Conservation (phyloP, 345 rosid genomes). For the Camelina sativa region DNA sequence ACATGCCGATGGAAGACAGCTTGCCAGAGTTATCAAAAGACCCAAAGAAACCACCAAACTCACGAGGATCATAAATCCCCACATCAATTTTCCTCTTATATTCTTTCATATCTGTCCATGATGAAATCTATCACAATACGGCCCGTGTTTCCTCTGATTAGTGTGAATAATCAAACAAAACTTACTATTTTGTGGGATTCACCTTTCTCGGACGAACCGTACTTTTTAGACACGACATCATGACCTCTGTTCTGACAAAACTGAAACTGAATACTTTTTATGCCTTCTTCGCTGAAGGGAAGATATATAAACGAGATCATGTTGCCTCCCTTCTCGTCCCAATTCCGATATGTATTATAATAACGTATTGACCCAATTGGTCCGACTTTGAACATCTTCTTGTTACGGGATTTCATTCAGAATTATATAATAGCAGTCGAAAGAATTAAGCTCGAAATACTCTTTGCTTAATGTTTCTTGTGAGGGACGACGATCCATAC, state of each 20-base stretch:
- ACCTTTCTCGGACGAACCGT: neutral
- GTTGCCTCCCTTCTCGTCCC: slow-evolving; percentile 22
- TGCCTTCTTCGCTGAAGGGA: neutral
- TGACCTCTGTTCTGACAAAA: slow-evolving; percentile 6
- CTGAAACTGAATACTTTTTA: slow-evolving; percentile 9
- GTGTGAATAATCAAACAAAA: slow-evolving; percentile 20
- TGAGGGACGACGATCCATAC: no score
- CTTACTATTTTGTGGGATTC: neutral
- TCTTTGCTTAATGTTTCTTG: no score
- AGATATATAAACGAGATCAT: slow-evolving; percentile 14
- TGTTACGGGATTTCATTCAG: neutral
- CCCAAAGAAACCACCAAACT: no score
- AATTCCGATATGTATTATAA: neutral
- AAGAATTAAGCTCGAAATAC: neutral
- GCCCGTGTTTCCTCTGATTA: slow-evolving; percentile 3
- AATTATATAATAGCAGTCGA: neutral
- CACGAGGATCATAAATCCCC: no score
- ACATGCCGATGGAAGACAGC: no score
- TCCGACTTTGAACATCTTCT: slow-evolving; percentile 7
- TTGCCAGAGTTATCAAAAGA: no score
- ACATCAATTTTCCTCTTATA: no score
- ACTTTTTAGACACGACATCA: neutral
- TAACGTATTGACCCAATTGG: neutral
- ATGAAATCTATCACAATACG: neutral
- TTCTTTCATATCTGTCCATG: no score